phyloP scores from a whole-genome alignment of 108 stramenopile species.

The Nannochloropsis oceanica region DNA sequence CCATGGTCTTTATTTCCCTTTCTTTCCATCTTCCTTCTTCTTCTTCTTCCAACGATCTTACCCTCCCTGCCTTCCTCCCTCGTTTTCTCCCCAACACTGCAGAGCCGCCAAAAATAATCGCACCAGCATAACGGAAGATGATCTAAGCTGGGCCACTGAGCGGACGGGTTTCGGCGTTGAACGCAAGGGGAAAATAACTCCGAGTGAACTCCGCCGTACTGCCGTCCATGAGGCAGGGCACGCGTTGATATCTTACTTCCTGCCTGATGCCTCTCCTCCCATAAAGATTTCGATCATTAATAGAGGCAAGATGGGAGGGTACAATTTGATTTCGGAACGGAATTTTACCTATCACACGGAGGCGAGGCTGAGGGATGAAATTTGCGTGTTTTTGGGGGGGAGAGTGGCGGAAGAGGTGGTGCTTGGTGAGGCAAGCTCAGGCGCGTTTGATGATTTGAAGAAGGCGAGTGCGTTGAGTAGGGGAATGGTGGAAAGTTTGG shows the following conservation, averaged over 20 bases:
- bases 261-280: neutral
- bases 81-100: neutral
- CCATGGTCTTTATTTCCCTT: neutral
- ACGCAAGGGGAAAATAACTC: neutral
- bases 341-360: neutral
- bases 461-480: neutral
- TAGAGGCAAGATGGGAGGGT: neutral
- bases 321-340: neutral
- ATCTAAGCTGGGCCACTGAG: slow-evolving; percentile 3
- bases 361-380: neutral
- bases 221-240: slow-evolving; percentile 21
- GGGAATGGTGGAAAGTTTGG: slow-evolving; percentile 2
- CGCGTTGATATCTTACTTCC: neutral
- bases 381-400: neutral
- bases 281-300: slow-evolving; percentile 1
- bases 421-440: neutral
- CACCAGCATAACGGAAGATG: neutral
- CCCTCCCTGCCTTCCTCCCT: neutral
- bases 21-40: neutral
- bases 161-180: neutral
- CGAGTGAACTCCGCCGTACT: neutral
- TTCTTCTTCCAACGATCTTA: neutral
- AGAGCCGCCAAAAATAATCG: neutral
- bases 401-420: slow-evolving; percentile 15
- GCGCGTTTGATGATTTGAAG: slow-evolving; percentile 7